These are phyloP conservation scores for Scopulariopsis brevicaulis DNA, from an alignment of 2,329 filamentous ascomycete species.

Conservation along the genomic window DNA sequence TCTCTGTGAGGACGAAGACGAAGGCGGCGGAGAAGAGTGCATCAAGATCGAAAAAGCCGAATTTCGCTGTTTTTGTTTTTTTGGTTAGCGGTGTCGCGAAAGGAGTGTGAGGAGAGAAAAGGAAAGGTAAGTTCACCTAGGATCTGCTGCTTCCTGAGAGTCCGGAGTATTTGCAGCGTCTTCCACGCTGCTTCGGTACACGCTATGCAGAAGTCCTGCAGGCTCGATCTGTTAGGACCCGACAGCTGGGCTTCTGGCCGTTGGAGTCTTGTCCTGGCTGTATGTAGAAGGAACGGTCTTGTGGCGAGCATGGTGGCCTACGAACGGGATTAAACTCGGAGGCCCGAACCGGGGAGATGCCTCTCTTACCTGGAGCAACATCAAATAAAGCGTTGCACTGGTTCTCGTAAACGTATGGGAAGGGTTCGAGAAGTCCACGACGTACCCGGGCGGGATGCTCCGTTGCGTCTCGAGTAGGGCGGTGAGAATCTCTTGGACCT, in stretches of 20 bases:
- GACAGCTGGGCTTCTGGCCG: constrained; percentile 12
- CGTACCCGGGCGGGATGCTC: constrained; percentile 10
- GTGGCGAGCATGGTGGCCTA: constrained; percentile 18
- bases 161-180: constrained; percentile 15
- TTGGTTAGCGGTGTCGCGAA: no score
- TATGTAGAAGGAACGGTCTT: constrained; percentile 16
- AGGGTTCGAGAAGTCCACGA: constrained; percentile 10
- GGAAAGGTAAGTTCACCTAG: constrained; percentile 10
- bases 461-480: constrained; percentile 11
- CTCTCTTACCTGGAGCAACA: constrained; percentile 17
- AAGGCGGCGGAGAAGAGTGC: constrained; percentile 8
- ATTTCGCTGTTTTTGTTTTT: constrained; percentile 1
- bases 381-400: constrained; percentile 18
- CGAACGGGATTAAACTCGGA: accelerated
- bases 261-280: constrained; percentile 15
- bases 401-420: constrained; percentile 16
- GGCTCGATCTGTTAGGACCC: constrained; percentile 13
- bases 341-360: not conserved
- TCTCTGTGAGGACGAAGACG: constrained; percentile 6
- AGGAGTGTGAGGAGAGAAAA: no score
- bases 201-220: constrained; percentile 15
- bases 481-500: constrained; percentile 18
- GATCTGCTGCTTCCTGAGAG: constrained; percentile 16
- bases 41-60: constrained; percentile 8
- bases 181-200: constrained; percentile 17